Conservation (phyloP, 805 yeast genomes). For the Hanseniaspora osmophila region DNA sequence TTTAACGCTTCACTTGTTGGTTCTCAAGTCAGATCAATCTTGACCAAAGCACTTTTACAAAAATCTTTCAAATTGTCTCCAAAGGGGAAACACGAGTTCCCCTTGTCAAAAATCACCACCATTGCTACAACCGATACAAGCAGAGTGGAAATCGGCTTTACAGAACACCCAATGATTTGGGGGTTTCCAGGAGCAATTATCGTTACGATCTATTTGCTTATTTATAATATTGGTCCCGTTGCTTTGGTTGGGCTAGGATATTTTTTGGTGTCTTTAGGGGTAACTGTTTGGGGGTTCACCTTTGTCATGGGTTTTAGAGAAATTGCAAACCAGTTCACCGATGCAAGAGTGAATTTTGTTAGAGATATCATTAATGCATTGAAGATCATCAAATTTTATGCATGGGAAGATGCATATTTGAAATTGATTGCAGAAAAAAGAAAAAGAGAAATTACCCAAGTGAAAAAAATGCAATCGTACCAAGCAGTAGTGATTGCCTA, state of each 20-base stretch:
- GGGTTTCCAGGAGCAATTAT: slow-evolving; percentile 40
- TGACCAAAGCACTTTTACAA: slow-evolving; percentile 50
- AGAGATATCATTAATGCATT: slow-evolving; percentile 46
- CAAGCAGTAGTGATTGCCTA: slow-evolving; percentile 41
- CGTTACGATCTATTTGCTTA: slow-evolving; percentile 42
- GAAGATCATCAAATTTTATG: slow-evolving; percentile 61
- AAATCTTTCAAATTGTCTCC: slow-evolving; percentile 49
- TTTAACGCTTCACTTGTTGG: slow-evolving; percentile 44
- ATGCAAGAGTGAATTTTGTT: slow-evolving; percentile 41
- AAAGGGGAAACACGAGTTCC: slow-evolving; percentile 36
- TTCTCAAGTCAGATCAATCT: slow-evolving; percentile 47
- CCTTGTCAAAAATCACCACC: slow-evolving; percentile 55
- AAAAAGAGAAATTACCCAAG: slow-evolving; percentile 37
- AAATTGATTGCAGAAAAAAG: slow-evolving; percentile 37
- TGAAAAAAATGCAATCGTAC: slow-evolving; percentile 42
- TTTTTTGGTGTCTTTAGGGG: slow-evolving; percentile 27
- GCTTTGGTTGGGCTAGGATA: slow-evolving; percentile 51
- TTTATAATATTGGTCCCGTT: slow-evolving; percentile 52
- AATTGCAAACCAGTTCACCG: slow-evolving; percentile 41
- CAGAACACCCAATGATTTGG: slow-evolving; percentile 42
- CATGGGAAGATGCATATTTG: slow-evolving; percentile 74
- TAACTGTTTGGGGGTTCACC: slow-evolving; percentile 30
- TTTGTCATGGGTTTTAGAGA: slow-evolving; percentile 33
- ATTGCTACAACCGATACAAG: slow-evolving; percentile 65
- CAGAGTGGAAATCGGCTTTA: slow-evolving; percentile 55